Conservation (phyloP, 208 protist species). For the Vickermania ingenoplastis region DNA sequence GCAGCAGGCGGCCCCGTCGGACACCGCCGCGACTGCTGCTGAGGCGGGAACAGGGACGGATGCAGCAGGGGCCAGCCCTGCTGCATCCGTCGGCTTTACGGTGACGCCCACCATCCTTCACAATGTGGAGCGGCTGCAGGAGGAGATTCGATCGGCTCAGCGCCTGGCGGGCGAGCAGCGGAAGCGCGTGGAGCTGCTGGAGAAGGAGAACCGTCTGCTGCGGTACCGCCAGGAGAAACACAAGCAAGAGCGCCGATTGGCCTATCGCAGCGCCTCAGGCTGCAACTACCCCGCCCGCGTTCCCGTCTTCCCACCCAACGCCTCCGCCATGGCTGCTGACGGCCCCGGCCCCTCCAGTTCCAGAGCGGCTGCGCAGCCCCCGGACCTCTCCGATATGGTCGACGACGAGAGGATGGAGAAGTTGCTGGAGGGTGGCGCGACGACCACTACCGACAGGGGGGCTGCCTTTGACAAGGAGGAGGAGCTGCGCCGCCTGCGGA, state of each 20-base stretch:
- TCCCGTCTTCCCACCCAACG: too few relatives aligned
- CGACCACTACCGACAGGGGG: background rate
- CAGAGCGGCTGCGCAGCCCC: background rate
- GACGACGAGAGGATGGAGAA: too few relatives aligned
- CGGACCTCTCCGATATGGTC: background rate
- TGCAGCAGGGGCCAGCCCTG: too few relatives aligned
- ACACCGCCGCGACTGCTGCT: too few relatives aligned
- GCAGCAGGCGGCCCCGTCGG: too few relatives aligned
- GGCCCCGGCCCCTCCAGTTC: background rate
- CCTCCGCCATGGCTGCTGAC: background rate
- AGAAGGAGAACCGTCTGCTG: slow-evolving; percentile 5
- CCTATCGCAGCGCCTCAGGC: background rate
- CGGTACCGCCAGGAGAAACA: slow-evolving; percentile 4
- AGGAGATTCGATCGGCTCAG: slow-evolving; percentile 1
- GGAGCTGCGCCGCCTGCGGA: slow-evolving; percentile 44
- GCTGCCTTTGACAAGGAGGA: slow-evolving; percentile 15
- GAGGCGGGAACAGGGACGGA: too few relatives aligned
- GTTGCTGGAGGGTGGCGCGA: too few relatives aligned
- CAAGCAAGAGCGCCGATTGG: background rate
- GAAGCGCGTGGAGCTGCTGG: slow-evolving; percentile 3
- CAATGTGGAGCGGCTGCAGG: slow-evolving; percentile 2
- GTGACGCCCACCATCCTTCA: too few relatives aligned
- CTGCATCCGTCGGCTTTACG: too few relatives aligned
- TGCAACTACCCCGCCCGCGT: too few relatives aligned
- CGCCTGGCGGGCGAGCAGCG: slow-evolving; percentile 5